Evolutionary conservation across 495 filamentous ascomycete genomes (phyloP), one percentile per base, ranked within the genome.

Genomic region (Aspergillus nidulans): DNA sequence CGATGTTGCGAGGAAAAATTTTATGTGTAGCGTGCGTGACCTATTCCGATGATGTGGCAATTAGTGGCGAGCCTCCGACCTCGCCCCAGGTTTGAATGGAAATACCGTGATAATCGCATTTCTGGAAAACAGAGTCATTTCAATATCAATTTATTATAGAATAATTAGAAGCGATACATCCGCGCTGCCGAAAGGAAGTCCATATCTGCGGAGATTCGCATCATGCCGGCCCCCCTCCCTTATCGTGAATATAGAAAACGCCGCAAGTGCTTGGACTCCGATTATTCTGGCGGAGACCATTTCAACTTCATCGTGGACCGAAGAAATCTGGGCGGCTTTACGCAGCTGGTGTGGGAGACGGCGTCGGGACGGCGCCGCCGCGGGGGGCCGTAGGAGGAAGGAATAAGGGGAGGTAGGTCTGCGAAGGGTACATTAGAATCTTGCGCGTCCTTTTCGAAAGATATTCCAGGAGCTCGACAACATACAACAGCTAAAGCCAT

Each of bases 361-460:
- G 67, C 59, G 81, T 67, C 61, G 73, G 53, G 62, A 74, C 66
- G 59, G 76, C 65, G 57, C 72, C 63, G 30, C 66, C 69, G 12
- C 60, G 63, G 16, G 64, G 62, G 15, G 62, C 55, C 52, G 77
- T 72, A 2, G 81, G 81, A 34, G 90, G 91, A 52, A 95, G 68
- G 74, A 96, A 95, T 52, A 96, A 73, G 15, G 88, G 89, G 59
- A 95, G 80, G 67, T 96, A 96, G 47, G 88, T 88, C 82, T 84
- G 63, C 39, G 25, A 34, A 12, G 19, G 23, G 24, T 47, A 44
- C 45, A 61, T 64, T 67, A 63, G 26, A 56, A 36, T 42, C 8
- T 46, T 42, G 26, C 18, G 18, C 19, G 9, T 30, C 15, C 21
- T 39, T 15, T 30, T 16, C 6, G 23, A 36, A 3, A 19, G 32